Percentiles rank a stretch among this genome's conserved stretches.
Evolutionary conservation across 225 moss, liverwort and hornwort species (phyloP).

Genomic region (Rhytidiadelphus loreus): DNA sequence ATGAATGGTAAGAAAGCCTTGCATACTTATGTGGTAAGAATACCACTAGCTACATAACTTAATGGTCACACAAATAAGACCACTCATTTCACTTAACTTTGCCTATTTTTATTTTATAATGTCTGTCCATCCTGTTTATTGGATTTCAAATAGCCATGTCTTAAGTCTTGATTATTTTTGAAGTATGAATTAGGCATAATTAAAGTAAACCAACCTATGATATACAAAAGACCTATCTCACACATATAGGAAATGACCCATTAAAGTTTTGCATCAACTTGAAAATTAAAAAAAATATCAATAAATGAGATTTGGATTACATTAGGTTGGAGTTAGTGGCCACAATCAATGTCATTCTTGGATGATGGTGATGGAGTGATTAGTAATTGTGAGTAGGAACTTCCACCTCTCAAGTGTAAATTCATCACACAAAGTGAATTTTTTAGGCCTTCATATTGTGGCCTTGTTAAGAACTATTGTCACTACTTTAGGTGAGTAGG

Average conservation of each 20-base stretch:
- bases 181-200: neutral
- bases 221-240: too few relatives aligned
- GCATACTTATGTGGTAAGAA: neutral
- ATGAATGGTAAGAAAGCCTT: neutral
- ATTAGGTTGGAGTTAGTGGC: neutral
- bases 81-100: neutral
- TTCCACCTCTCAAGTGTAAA: neutral
- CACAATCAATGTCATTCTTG: neutral
- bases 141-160: neutral
- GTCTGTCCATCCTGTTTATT: neutral
- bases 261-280: neutral
- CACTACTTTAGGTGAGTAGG: fast-evolving
- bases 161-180: neutral
- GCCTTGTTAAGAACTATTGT: neutral
- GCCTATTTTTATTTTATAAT: neutral
- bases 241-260: fast-evolving
- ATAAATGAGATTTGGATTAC: neutral
- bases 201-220: neutral
- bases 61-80: neutral
- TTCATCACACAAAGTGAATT: fast-evolving
- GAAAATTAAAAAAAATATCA: too few relatives aligned
- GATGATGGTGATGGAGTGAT: neutral
- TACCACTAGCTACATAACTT: neutral
- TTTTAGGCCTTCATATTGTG: neutral
- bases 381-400: fast-evolving